Conservation (phyloP, 768 basidiomycete species). For the Porpolomopsis calyptriformis region DNA sequence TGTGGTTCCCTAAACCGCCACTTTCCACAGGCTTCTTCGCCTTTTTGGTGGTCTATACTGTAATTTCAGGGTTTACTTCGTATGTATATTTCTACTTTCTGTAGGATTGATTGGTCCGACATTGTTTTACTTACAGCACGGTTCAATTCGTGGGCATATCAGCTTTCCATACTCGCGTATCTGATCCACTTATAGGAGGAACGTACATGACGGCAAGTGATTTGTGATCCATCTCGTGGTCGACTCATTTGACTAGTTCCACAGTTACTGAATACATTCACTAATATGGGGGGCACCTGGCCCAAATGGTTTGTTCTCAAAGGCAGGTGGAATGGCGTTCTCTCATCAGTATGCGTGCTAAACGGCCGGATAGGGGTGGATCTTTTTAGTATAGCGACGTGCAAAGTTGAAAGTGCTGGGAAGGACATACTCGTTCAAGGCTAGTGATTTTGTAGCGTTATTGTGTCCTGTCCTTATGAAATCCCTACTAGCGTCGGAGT, state of each 20-base stretch:
- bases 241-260: slow-evolving; percentile 1
- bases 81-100: slow-evolving; percentile 28
- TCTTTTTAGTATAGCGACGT: slow-evolving; percentile 74
- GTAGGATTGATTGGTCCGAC: not conserved
- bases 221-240: not conserved
- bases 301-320: slow-evolving; percentile 94
- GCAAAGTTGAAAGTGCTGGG: slow-evolving; percentile 54
- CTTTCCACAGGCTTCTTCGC: slow-evolving; percentile 68
- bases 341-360: slow-evolving; percentile 5
- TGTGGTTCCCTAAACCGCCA: slow-evolving; percentile 73
- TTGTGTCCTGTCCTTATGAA: slow-evolving; percentile 9
- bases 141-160: slow-evolving; percentile 99
- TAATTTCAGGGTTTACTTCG: slow-evolving; percentile 78
- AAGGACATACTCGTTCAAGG: slow-evolving; percentile 45
- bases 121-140: slow-evolving; percentile 41
- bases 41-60: slow-evolving; percentile 70
- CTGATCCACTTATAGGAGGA: slow-evolving; percentile 93
- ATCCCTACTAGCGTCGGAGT: slow-evolving; percentile 55
- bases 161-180: slow-evolving; percentile 96
- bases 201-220: slow-evolving; percentile 94
- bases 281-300: slow-evolving; percentile 97
- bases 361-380: slow-evolving; percentile 58
- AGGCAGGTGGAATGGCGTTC: slow-evolving; percentile 30
- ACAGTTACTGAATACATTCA: slow-evolving; percentile 88
- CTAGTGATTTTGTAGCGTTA: slow-evolving; percentile 19